These are phyloP conservation scores for Fusarium nelsonii DNA, from an alignment of 2,329 filamentous ascomycete genomes.

Conservation along the genomic window DNA sequence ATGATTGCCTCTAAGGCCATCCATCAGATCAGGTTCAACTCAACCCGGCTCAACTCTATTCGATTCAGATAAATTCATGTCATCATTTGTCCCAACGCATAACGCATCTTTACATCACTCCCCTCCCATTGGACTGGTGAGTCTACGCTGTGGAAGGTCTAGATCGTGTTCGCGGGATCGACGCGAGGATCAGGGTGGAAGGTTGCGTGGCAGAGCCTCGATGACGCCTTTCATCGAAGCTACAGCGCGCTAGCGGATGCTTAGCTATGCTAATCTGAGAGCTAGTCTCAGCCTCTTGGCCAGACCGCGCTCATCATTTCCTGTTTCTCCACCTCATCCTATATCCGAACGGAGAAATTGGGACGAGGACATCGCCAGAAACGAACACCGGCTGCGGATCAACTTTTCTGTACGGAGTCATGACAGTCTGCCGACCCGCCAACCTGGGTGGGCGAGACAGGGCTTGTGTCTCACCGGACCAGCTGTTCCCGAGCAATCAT, in stretches of 20 bases:
- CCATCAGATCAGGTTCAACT: conserved; percentile 7
- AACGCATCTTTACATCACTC: conserved; percentile 18
- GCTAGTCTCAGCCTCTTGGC: conserved; percentile 28
- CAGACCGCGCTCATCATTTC: conserved; percentile 26
- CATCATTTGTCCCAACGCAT: not conserved
- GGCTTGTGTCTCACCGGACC: conserved; percentile 9
- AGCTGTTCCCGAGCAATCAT: not conserved
- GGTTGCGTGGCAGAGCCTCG: conserved; percentile 22
- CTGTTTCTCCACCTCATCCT: conserved; percentile 1
- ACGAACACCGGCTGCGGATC: conserved; percentile 24
- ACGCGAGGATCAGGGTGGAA: conserved; percentile 35
- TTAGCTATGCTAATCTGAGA: conserved; percentile 13
- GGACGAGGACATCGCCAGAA: conserved; percentile 18
- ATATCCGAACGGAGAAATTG: conserved; percentile 19
- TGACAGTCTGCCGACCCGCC: conserved; percentile 23
- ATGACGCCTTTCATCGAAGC: conserved; percentile 32
- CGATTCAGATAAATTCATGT: not conserved
- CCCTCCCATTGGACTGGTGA: not conserved
- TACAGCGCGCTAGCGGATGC: conserved; percentile 22
- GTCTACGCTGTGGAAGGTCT: not conserved
- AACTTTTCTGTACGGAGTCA: not conserved
- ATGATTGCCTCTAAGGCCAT: not conserved
- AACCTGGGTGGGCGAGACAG: conserved; percentile 22
- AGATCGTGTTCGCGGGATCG: conserved; percentile 25
- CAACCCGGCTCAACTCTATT: conserved; percentile 1